phyloP scores from a whole-genome alignment of 2,329 filamentous ascomycete species.

The Setomelanomma holmii region DNA sequence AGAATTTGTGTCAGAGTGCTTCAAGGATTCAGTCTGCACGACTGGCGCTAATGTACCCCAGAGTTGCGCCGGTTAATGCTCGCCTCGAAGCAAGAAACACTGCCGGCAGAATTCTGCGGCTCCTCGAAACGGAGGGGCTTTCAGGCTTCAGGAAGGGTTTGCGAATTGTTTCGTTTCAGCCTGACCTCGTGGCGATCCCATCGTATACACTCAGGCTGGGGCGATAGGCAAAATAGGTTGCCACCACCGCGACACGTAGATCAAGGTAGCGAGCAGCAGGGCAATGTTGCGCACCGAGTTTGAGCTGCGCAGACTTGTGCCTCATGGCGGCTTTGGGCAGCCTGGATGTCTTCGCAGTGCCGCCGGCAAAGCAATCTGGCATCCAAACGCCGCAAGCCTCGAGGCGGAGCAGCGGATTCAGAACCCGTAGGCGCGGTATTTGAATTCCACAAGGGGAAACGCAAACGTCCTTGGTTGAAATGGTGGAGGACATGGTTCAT shows the following conservation, averaged over 20 bases:
- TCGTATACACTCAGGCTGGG: slow-evolving; percentile 4
- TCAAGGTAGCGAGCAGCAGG: slow-evolving; percentile 9
- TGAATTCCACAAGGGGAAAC: slow-evolving; percentile 22
- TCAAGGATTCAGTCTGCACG: too few relatives aligned
- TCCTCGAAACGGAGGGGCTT: slow-evolving; percentile 10
- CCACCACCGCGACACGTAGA: slow-evolving; percentile 13
- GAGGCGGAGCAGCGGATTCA: slow-evolving; percentile 32
- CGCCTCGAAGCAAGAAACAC: slow-evolving; percentile 13
- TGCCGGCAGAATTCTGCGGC: slow-evolving; percentile 8
- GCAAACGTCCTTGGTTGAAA: slow-evolving; percentile 27
- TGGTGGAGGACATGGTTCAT: slow-evolving; percentile 16
- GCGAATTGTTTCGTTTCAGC: slow-evolving; percentile 28
- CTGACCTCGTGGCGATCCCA: background rate
- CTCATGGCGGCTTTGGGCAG: background rate
- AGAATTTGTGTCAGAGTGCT: slow-evolving; percentile 37
- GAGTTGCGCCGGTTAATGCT: slow-evolving; percentile 34
- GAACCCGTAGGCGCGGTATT: slow-evolving; percentile 23
- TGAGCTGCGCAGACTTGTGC: background rate
- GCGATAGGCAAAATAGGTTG: slow-evolving; percentile 14
- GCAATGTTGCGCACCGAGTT: background rate
- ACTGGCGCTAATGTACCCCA: slow-evolving; percentile 47
- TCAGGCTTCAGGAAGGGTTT: slow-evolving; percentile 26
- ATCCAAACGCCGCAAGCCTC: background rate
- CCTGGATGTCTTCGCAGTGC: background rate
- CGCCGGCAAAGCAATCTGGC: slow-evolving; percentile 6